Conservation (phyloP, 805 yeast genomes). For the Grigorovia humatica region DNA sequence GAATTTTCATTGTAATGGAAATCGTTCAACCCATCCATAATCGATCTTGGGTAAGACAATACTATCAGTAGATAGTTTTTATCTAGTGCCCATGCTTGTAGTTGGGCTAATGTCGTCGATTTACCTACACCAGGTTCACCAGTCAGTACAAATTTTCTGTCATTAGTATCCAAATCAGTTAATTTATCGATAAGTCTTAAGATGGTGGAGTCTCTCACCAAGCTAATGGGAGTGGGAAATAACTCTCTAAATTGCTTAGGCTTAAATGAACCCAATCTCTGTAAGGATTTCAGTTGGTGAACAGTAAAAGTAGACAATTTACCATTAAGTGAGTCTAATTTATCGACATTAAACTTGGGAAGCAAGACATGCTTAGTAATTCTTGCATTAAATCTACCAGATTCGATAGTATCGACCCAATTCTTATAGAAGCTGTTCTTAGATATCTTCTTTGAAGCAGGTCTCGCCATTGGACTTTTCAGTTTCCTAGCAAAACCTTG, state of each 20-base stretch:
- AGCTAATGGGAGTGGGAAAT: constrained; percentile 47
- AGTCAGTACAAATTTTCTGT: constrained; percentile 43
- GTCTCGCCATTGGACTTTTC: constrained; percentile 3
- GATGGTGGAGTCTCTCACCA: constrained; percentile 44
- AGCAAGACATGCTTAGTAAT: constrained; percentile 17
- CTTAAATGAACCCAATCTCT: constrained; percentile 52
- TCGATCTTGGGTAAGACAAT: constrained; percentile 47
- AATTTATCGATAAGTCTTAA: constrained; percentile 32
- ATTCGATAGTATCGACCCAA: constrained; percentile 26
- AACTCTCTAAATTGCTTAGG: constrained; percentile 61
- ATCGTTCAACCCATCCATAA: constrained; percentile 67
- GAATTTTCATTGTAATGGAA: constrained; percentile 44
- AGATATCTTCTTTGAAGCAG: constrained; percentile 19
- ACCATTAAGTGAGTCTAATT: constrained; percentile 12
- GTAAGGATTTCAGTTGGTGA: constrained; percentile 34
- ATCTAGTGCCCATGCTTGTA: constrained; percentile 23
- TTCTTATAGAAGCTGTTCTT: constrained; percentile 26
- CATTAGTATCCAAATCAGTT: constrained; percentile 21
- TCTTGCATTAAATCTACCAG: constrained; percentile 22
- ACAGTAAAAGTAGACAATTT: constrained; percentile 34
- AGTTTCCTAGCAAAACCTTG: constrained; percentile 22
- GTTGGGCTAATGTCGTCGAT: constrained; percentile 58
- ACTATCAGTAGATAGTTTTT: constrained; percentile 57
- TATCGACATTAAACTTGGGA: constrained; percentile 14
- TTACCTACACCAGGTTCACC: constrained; percentile 79